phyloP scores from a whole-genome alignment of 306 rosid genomes.

The Nissolia schottii region DNA sequence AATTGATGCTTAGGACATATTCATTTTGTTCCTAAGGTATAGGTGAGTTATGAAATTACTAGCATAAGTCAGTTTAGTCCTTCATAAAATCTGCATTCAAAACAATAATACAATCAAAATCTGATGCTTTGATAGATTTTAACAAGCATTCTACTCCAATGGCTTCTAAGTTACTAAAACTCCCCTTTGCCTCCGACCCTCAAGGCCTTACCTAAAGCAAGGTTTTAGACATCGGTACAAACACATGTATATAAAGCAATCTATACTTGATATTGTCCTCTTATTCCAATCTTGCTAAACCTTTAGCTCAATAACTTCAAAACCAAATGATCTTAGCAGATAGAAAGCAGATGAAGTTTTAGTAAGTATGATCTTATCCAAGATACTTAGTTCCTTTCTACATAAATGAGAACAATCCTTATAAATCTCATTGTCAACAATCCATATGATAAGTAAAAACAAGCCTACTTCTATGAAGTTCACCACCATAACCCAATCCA shows the following conservation, averaged over 20 bases:
- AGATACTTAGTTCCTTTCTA: not conserved
- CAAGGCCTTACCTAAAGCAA: not conserved
- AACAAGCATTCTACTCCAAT: not conserved
- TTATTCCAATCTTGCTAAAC: not conserved
- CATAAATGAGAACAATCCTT: not conserved
- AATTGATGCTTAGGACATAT: slow-evolving; percentile 7
- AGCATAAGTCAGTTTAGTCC: slow-evolving; percentile 8
- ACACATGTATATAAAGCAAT: not conserved
- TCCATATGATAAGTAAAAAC: not conserved
- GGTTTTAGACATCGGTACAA: not conserved
- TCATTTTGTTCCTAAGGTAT: no score
- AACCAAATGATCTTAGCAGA: not conserved
- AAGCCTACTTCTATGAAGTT: not conserved
- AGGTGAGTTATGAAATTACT: not conserved
- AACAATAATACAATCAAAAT: not conserved
- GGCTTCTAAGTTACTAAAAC: not conserved
- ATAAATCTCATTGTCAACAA: not conserved
- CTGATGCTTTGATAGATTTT: not conserved
- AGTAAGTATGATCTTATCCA: not conserved
- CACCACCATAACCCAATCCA: slow-evolving; percentile 1
- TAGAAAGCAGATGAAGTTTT: not conserved
- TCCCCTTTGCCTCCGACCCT: not conserved
- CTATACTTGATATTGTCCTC: not conserved
- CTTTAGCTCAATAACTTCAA: not conserved
- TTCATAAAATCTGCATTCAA: slow-evolving; percentile 12